A percentile compares a stretch with the other conserved stretches of the same genome.
Evolutionary conservation across 73 alveolate species (phyloP).

Genomic region (Tetrahymena elliotti): DNA sequence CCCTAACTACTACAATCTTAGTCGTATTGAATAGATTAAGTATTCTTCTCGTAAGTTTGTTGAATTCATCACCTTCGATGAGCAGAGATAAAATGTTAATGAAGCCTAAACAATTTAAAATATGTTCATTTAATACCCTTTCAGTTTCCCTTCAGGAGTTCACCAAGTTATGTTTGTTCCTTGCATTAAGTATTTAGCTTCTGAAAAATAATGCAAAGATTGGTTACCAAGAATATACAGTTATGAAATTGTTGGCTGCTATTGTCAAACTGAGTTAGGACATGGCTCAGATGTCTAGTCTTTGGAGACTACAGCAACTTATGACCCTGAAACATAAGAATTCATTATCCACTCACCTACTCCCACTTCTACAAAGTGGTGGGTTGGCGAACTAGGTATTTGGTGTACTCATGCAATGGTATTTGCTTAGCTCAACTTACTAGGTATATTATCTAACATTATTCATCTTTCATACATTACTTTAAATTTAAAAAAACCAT

Average conservation of each 20-base stretch:
- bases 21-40: not conserved
- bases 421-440: constrained; percentile 15
- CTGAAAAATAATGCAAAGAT: constrained; percentile 22
- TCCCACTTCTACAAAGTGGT: constrained; percentile 32
- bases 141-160: constrained; percentile 17
- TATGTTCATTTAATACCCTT: not conserved
- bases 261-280: constrained; percentile 36
- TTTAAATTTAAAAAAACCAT: not conserved
- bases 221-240: constrained; percentile 17
- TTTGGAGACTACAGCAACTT: constrained; percentile 19
- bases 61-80: not conserved
- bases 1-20: not conserved
- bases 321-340: constrained; percentile 16
- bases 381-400: constrained; percentile 47
- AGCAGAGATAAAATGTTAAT: not conserved
- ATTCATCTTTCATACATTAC: not conserved
- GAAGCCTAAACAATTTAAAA: not conserved
- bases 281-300: constrained; percentile 43
- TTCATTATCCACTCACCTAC: constrained; percentile 29
- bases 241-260: constrained; percentile 24
- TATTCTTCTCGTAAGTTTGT: not conserved
- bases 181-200: constrained; percentile 28
- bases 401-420: constrained; percentile 30
- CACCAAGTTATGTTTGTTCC: constrained; percentile 39
- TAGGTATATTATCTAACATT: not conserved